phyloP scores from a whole-genome alignment of 2,329 filamentous ascomycete genomes.

The Basipetospora chlamydospora region DNA sequence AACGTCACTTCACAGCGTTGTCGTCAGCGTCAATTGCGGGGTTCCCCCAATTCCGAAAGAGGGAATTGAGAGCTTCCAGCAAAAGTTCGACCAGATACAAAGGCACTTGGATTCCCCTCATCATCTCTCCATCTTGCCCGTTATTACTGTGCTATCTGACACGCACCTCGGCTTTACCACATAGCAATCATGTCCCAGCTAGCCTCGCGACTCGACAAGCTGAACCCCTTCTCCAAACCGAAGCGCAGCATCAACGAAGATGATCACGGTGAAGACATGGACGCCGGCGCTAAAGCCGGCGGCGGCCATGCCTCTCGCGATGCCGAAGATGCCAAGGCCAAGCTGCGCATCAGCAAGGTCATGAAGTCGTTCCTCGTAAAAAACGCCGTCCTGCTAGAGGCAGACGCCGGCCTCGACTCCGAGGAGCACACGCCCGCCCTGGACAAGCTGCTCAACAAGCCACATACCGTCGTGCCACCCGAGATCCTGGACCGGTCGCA shows the following conservation, averaged over 20 bases:
- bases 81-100: too few species aligned
- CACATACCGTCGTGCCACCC: conserved; percentile 41
- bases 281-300: conserved; percentile 36
- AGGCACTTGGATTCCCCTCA: too few species aligned
- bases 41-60: too few species aligned
- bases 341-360: conserved; percentile 44
- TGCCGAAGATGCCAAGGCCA: conserved; percentile 31
- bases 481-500: conserved; percentile 41
- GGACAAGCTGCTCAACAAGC: conserved; percentile 35
- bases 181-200: too few species aligned
- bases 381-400: conserved; percentile 32
- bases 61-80: too few species aligned
- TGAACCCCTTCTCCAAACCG: conserved; percentile 3
- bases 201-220: background rate
- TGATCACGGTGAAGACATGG: conserved; percentile 37
- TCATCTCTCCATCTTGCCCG: too few species aligned
- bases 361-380: conserved; percentile 39
- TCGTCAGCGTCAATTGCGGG: too few species aligned
- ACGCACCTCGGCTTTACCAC: too few species aligned
- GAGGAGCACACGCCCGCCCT: conserved; percentile 31
- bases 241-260: conserved; percentile 26
- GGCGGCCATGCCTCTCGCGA: conserved; percentile 40
- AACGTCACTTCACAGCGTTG: too few species aligned
- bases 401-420: conserved; percentile 29
- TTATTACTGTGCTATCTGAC: too few species aligned